Percentiles rank a stretch among this genome's conserved stretches.
Evolutionary conservation across 352 stramenopile species (phyloP).

Genomic region (Globisporangium recalcitrans): DNA sequence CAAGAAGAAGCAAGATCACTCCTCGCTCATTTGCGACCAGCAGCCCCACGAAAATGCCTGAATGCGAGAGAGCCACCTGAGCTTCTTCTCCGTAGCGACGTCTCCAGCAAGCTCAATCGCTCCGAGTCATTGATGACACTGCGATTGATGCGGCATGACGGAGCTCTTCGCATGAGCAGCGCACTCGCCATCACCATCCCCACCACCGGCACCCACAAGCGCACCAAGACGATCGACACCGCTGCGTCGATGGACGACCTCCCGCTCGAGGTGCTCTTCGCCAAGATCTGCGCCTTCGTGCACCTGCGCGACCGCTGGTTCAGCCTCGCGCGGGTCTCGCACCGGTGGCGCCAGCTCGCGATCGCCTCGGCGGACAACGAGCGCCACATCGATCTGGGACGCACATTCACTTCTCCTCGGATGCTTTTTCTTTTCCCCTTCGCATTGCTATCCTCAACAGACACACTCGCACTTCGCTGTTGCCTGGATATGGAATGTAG

Average conservation of each 20-base stretch:
- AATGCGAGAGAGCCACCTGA: neutral
- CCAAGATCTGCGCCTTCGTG: conserved; percentile 49
- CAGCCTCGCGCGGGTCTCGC: conserved; percentile 44
- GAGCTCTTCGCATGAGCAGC: conserved; percentile 2
- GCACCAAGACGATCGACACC: neutral
- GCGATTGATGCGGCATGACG: neutral
- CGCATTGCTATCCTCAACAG: no score
- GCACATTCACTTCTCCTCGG: neutral
- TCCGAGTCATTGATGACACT: neutral
- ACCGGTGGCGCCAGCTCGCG: conserved; percentile 46
- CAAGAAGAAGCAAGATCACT: neutral
- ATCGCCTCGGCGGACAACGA: conserved; percentile 53
- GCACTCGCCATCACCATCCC: neutral
- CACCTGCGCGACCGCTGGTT: conserved; percentile 54
- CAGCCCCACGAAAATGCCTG: neutral
- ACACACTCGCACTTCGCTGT: neutral
- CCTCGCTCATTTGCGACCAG: no score
- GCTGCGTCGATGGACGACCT: conserved; percentile 27
- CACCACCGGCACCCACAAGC: neutral
- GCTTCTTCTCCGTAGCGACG: neutral
- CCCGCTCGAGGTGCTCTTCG: conserved; percentile 38
- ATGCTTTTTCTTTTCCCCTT: neutral
- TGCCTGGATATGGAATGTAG: conserved; percentile 16
- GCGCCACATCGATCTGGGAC: conserved; percentile 48
- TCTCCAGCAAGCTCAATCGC: neutral